Evolutionary conservation across 2,329 filamentous ascomycete species (phyloP).

Genomic region (Aspergillus nomiae): DNA sequence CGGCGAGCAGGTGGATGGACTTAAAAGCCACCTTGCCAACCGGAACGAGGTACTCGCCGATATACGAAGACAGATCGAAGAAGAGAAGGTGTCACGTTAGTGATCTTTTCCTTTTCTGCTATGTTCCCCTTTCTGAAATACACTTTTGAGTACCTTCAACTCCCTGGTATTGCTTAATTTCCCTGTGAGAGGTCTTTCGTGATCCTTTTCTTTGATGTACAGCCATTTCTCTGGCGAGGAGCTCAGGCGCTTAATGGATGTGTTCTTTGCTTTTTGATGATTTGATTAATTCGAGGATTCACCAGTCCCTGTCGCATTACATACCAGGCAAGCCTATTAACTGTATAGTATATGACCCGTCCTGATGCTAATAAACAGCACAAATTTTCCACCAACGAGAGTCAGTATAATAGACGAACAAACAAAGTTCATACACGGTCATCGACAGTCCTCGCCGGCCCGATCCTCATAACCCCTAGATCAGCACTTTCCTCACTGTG

Average conservation of each 20-base stretch:
- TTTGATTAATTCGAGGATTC: conserved; percentile 9
- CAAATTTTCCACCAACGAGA: background rate
- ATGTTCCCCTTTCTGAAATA: conserved; percentile 11
- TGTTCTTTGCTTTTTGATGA: conserved; percentile 14
- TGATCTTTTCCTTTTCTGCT: conserved; percentile 4
- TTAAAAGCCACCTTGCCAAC: conserved; percentile 78
- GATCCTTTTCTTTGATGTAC: conserved; percentile 26
- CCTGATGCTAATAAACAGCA: background rate
- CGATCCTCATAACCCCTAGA: conserved; percentile 21
- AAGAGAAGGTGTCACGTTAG: conserved; percentile 67
- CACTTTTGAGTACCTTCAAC: conserved; percentile 11
- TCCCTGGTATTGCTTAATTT: conserved; percentile 14
- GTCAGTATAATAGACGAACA: background rate
- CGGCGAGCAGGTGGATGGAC: conserved; percentile 88
- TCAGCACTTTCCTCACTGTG: conserved; percentile 5
- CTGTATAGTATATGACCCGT: conserved; percentile 20
- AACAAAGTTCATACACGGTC: background rate
- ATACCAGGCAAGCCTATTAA: conserved; percentile 11
- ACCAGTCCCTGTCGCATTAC: conserved; percentile 4
- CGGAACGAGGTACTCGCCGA: conserved; percentile 75
- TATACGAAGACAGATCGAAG: conserved; percentile 79
- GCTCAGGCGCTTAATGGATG: conserved; percentile 36
- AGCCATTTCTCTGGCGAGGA: conserved; percentile 36
- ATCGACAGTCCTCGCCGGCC: background rate
- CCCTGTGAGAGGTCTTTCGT: conserved; percentile 12